Evolutionary conservation across 495 filamentous ascomycete genomes (phyloP).

Genomic region (Aspergillus diversus): DNA sequence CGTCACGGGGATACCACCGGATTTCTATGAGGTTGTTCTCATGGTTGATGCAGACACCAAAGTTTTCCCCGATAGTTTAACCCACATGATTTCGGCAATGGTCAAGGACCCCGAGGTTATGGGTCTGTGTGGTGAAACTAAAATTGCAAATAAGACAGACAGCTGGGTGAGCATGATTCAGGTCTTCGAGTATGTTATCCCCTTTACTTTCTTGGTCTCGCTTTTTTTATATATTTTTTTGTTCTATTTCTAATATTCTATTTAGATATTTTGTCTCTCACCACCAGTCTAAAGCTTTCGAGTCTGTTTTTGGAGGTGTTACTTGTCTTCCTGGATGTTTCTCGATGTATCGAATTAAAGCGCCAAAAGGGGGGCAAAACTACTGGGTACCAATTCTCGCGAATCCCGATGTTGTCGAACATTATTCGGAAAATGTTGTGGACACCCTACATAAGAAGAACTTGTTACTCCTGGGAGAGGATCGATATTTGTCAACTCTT

Average conservation of each 20-base stretch:
- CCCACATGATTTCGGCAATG: conserved; percentile 99
- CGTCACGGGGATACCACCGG: conserved; percentile 94
- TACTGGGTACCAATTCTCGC: conserved; percentile 99
- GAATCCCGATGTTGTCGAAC: conserved; percentile 97
- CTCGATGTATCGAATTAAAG: conserved; percentile 99
- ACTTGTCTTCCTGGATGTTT: conserved; percentile 99
- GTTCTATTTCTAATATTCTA: conserved; percentile 25
- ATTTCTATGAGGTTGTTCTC: conserved; percentile 95
- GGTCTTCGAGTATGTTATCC: conserved; percentile 78
- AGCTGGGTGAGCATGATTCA: conserved; percentile 98
- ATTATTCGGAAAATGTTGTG: conserved; percentile 99
- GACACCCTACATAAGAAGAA: conserved; percentile 99
- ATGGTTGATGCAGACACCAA: conserved; percentile 99
- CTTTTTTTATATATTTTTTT: no score
- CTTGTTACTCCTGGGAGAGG: conserved; percentile 89
- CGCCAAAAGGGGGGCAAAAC: conserved; percentile 96
- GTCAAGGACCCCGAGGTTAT: conserved; percentile 99
- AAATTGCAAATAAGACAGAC: conserved; percentile 96
- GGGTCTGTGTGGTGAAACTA: conserved; percentile 98
- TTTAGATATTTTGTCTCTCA: conserved; percentile 92
- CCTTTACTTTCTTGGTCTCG: conserved; percentile 11
- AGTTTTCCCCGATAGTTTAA: conserved; percentile 96
- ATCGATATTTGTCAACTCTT: conserved; percentile 94
- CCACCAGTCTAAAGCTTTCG: conserved; percentile 94
- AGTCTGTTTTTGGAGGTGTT: conserved; percentile 98